phyloP scores from a whole-genome alignment of 2,329 filamentous ascomycete species.

The Penicillium occitanis region DNA sequence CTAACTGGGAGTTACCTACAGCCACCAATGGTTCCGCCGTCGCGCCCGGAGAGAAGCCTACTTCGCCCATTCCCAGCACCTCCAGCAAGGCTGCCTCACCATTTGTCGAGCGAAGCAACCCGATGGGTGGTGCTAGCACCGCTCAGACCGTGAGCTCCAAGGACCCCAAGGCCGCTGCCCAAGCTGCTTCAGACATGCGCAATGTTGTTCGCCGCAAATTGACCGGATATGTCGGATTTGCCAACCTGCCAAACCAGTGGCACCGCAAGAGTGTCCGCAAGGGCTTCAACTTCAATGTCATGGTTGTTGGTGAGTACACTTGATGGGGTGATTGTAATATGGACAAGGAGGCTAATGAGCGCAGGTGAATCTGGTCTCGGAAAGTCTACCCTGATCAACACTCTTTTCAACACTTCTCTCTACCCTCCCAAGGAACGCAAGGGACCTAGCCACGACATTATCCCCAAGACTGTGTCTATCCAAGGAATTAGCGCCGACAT shows the following conservation, averaged over 20 bases:
- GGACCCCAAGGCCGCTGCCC: conserved; percentile 59
- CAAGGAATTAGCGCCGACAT: conserved; percentile 96
- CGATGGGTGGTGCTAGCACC: conserved; percentile 54
- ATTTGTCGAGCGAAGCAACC: conserved; percentile 59
- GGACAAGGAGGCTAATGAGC: background rate
- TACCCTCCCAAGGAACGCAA: conserved; percentile 99
- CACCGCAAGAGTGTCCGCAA: conserved; percentile 99
- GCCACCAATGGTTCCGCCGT: conserved; percentile 28
- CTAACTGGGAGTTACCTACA: conserved; percentile 31
- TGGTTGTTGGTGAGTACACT: conserved; percentile 91
- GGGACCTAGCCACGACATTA: conserved; percentile 94
- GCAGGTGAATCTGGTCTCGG: conserved; percentile 96
- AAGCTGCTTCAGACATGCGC: conserved; percentile 67
- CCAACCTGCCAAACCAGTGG: conserved; percentile 99
- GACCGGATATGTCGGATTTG: conserved; percentile 97
- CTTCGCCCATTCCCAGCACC: conserved; percentile 34
- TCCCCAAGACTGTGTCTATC: conserved; percentile 95
- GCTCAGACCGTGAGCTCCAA: conserved; percentile 64
- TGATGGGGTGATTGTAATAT: background rate
- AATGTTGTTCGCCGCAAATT: conserved; percentile 99
- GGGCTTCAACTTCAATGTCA: conserved; percentile 99
- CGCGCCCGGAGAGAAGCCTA: conserved; percentile 19
- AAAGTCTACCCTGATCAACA: conserved; percentile 99
- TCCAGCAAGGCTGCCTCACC: conserved; percentile 55
- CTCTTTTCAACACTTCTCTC: conserved; percentile 97